These are phyloP conservation scores for Aciculoconidium aculeatum DNA, from an alignment of 805 yeast species.

Conservation along the genomic window DNA sequence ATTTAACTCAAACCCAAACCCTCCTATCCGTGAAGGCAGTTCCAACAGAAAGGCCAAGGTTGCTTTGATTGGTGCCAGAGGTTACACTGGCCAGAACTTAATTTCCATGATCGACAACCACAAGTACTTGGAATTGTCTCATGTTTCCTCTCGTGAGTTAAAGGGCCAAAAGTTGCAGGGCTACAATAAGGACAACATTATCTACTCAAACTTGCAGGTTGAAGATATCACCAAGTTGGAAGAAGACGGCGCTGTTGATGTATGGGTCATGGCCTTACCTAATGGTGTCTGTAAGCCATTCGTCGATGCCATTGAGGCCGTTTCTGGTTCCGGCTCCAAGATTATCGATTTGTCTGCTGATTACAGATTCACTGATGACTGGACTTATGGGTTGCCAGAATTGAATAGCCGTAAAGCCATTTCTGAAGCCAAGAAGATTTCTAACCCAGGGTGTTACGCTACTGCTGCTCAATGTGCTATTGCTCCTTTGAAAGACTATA, in stretches of 20 bases:
- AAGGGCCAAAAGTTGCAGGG: constrained; percentile 83
- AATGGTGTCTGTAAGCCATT: constrained; percentile 93
- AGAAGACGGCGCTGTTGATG: constrained; percentile 71
- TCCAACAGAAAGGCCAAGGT: constrained; percentile 63
- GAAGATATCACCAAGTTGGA: constrained; percentile 83
- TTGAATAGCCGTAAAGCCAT: constrained; percentile 63
- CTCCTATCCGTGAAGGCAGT: constrained; percentile 61
- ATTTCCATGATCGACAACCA: constrained; percentile 82
- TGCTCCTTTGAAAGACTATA: constrained; percentile 71
- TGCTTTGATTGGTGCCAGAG: constrained; percentile 97
- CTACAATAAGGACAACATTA: constrained; percentile 73
- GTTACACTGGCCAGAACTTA: constrained; percentile 92
- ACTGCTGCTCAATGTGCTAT: constrained; percentile 91
- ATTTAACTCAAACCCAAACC: constrained; percentile 53
- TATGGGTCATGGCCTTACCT: constrained; percentile 99
- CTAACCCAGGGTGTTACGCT: constrained; percentile 99
- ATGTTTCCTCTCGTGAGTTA: constrained; percentile 94
- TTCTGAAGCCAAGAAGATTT: constrained; percentile 68
- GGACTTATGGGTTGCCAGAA: constrained; percentile 97
- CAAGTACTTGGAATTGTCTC: constrained; percentile 80
- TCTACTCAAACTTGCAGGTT: constrained; percentile 78
- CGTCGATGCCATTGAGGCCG: constrained; percentile 72
- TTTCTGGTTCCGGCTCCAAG: constrained; percentile 60
- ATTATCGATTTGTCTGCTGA: constrained; percentile 94
- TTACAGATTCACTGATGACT: constrained; percentile 82